A percentile compares a stretch with the other conserved stretches of the same genome.
phyloP scores from a whole-genome alignment of 371 early-diverging fungal genomes.

The Mucor indicus region DNA sequence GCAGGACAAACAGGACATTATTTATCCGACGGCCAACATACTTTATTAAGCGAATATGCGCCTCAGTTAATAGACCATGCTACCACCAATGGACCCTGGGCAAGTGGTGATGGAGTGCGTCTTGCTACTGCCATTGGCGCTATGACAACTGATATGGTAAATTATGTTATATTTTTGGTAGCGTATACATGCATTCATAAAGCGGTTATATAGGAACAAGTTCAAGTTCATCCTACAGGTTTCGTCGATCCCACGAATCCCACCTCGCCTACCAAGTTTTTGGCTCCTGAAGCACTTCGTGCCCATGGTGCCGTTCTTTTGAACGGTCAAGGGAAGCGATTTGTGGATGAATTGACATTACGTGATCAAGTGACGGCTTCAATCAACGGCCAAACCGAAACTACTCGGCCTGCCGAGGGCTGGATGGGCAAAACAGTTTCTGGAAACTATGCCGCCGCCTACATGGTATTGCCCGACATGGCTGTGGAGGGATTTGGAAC shows the following conservation, averaged over 20 bases:
- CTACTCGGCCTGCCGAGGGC: constrained; percentile 9
- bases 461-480: constrained; percentile 53
- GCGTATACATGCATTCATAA: background rate
- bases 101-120: constrained; percentile 79
- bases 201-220: constrained; percentile 26
- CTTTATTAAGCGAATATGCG: constrained; percentile 47
- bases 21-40: constrained; percentile 18
- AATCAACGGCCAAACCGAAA: constrained; percentile 29
- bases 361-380: constrained; percentile 58
- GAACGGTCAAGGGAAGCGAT: constrained; percentile 64
- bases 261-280: constrained; percentile 55
- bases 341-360: constrained; percentile 69
- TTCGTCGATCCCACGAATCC: constrained; percentile 72
- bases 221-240: constrained; percentile 88
- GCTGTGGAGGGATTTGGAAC: constrained; percentile 55
- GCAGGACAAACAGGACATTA: constrained; percentile 23
- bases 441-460: constrained; percentile 26
- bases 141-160: constrained; percentile 72
- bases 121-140: constrained; percentile 63
- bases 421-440: constrained; percentile 8
- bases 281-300: constrained; percentile 83
- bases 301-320: constrained; percentile 77
- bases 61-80: constrained; percentile 66
- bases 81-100: constrained; percentile 83
- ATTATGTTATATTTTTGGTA: too few relatives aligned